phyloP scores from a whole-genome alignment of 2,329 filamentous ascomycete species.

The Trichophaea hybrida region DNA sequence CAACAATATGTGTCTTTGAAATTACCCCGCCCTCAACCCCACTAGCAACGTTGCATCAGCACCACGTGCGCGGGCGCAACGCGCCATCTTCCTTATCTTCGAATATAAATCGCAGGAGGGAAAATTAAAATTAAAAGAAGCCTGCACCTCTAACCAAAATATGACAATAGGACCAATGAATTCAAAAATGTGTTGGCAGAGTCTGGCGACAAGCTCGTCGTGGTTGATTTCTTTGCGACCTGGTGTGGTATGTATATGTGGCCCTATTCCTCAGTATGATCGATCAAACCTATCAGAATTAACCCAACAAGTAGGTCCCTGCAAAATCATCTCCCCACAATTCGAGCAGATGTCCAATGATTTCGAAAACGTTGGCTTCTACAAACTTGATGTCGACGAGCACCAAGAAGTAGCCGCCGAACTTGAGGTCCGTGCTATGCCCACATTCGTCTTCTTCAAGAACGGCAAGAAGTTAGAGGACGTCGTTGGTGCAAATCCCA shows the following conservation, averaged over 20 bases:
- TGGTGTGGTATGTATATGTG: conserved; percentile 54
- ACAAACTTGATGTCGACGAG: conserved; percentile 84
- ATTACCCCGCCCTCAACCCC: not conserved
- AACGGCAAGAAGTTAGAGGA: conserved; percentile 56
- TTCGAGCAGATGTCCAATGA: conserved; percentile 49
- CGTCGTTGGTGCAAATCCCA: conserved; percentile 69
- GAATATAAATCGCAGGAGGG: not conserved
- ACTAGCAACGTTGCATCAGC: not conserved
- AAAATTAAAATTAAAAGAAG: too few species aligned
- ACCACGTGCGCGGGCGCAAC: not conserved
- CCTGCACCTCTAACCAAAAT: not conserved
- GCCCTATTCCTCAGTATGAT: not conserved
- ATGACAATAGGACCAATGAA: not conserved
- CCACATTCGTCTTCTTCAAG: conserved; percentile 79
- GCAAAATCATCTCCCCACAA: conserved; percentile 74
- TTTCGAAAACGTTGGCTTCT: conserved; percentile 51
- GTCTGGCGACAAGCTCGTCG: conserved; percentile 40
- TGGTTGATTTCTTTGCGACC: conserved; percentile 74
- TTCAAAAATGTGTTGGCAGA: not conserved
- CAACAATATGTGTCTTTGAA: not conserved
- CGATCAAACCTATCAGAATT: not conserved
- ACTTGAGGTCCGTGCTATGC: conserved; percentile 77
- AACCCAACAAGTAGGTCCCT: conserved; percentile 39
- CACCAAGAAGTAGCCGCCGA: conserved; percentile 60
- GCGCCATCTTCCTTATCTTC: not conserved